Evolutionary conservation across 768 basidiomycete species (phyloP).

Genomic region (Sarcodon sp.): DNA sequence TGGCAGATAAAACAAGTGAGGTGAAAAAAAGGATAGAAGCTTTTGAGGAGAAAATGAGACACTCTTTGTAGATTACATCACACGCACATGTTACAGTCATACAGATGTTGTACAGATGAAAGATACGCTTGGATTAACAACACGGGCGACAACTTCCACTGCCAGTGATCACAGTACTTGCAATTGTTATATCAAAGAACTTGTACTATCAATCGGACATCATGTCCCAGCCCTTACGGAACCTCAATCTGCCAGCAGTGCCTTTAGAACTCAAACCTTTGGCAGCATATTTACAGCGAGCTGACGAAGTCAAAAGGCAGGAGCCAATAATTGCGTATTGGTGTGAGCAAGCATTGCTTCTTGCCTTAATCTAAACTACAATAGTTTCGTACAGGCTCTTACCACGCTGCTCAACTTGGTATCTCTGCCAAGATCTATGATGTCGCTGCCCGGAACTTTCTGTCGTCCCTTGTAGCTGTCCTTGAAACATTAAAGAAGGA

Average conservation of each 20-base stretch:
- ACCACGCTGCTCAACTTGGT: conserved; percentile 85
- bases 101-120: no score
- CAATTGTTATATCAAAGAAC: no score
- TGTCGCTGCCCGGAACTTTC: conserved; percentile 45
- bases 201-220: no score
- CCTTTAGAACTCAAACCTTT: conserved; percentile 53
- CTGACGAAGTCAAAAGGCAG: conserved; percentile 70
- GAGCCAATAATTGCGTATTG: conserved; percentile 91
- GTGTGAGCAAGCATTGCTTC: conserved; percentile 45
- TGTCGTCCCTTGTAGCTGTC: conserved; percentile 59
- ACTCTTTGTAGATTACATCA: no score
- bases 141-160: no score
- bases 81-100: no score
- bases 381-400: conserved; percentile 46
- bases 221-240: not conserved
- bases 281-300: conserved; percentile 76
- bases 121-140: no score
- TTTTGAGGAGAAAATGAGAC: not conserved
- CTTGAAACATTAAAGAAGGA: conserved; percentile 76
- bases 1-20: not conserved
- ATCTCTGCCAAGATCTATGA: conserved; percentile 65
- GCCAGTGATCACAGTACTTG: no score
- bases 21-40: not conserved
- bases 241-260: conserved; percentile 45
- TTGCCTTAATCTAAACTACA: conserved; percentile 1